These are phyloP conservation scores for Tolypocladium nubicola DNA, from an alignment of 2,329 filamentous ascomycete genomes.

Conservation along the genomic window DNA sequence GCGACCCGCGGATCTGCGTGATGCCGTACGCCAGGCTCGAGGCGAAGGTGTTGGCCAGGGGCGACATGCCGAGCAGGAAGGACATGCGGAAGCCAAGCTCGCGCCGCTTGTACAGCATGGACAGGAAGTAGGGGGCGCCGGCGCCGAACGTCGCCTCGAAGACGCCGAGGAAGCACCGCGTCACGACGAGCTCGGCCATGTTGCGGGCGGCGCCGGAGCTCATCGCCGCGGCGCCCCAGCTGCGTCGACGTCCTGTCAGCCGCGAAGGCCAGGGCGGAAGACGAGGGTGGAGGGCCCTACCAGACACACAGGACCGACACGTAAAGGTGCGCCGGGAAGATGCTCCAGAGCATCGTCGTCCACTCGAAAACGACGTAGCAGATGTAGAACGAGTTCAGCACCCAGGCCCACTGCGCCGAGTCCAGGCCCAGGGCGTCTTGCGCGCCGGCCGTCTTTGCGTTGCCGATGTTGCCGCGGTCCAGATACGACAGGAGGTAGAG, in stretches of 20 bases:
- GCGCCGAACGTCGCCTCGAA: slow-evolving; percentile 16
- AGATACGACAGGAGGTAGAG: slow-evolving; percentile 3
- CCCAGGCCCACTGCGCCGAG: slow-evolving; percentile 12
- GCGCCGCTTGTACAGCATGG: slow-evolving; percentile 20
- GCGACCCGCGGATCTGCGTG: slow-evolving; percentile 12
- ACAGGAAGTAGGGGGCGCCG: slow-evolving; percentile 18
- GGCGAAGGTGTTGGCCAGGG: slow-evolving; percentile 22
- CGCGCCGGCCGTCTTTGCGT: slow-evolving; percentile 13
- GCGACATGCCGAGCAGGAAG: slow-evolving; percentile 16
- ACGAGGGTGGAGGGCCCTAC: slow-evolving; percentile 10
- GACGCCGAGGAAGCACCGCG: slow-evolving; percentile 15
- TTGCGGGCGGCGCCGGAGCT: slow-evolving; percentile 10
- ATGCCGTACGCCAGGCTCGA: slow-evolving; percentile 22
- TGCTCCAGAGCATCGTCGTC: slow-evolving; percentile 12
- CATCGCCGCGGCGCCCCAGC: slow-evolving; percentile 7
- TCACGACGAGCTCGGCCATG: slow-evolving; percentile 10
- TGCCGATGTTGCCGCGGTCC: slow-evolving; percentile 9
- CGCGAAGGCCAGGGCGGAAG: slow-evolving; percentile 7
- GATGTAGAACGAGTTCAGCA: slow-evolving; percentile 16
- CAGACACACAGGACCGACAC: slow-evolving; percentile 11
- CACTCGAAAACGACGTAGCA: slow-evolving; percentile 14
- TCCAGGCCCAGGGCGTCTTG: slow-evolving; percentile 8
- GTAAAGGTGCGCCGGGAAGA: slow-evolving; percentile 11
- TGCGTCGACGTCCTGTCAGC: neutral
- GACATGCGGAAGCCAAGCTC: slow-evolving; percentile 19